A percentile compares a stretch with the other conserved stretches of the same genome.
These are phyloP conservation scores for Paulownia fortunei DNA, from an alignment of 257 asterid species.

Conservation along the genomic window DNA sequence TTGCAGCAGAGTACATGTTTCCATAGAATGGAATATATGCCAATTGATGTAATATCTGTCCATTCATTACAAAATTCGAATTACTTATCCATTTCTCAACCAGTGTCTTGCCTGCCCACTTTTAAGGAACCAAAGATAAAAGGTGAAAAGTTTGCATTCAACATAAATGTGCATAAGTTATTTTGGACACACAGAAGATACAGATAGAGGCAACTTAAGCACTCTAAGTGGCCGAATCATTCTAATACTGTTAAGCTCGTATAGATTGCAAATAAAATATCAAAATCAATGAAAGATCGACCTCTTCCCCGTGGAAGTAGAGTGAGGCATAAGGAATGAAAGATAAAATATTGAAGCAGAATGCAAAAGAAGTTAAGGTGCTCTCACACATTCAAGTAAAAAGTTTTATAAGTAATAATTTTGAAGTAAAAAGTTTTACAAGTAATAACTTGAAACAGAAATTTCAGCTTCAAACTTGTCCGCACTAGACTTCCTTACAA, in stretches of 20 bases:
- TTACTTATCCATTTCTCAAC: constrained; percentile 2
- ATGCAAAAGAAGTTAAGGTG: neutral
- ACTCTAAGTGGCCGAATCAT: neutral
- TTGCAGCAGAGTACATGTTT: neutral
- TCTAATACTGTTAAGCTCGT: neutral
- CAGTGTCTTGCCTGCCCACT: neutral
- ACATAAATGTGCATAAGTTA: neutral
- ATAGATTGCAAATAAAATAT: neutral
- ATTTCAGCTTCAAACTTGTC: neutral
- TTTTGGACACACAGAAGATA: neutral
- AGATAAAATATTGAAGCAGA: neutral
- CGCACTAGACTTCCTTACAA: neutral
- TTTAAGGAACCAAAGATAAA: neutral
- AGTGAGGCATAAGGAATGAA: constrained; percentile 11
- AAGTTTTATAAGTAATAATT: too few species aligned
- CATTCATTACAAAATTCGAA: neutral
- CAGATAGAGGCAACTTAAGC: neutral
- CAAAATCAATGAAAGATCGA: constrained; percentile 48
- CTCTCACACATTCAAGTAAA: constrained; percentile 49
- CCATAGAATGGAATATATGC: neutral
- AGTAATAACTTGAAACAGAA: neutral
- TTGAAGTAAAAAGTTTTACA: neutral
- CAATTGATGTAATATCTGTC: neutral
- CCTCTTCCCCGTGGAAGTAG: neutral
- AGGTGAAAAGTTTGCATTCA: neutral